Percentiles rank a stretch among this genome's conserved stretches.
Conservation (phyloP, 352 stramenopile species). For the Pythium folliculosum region DNA sequence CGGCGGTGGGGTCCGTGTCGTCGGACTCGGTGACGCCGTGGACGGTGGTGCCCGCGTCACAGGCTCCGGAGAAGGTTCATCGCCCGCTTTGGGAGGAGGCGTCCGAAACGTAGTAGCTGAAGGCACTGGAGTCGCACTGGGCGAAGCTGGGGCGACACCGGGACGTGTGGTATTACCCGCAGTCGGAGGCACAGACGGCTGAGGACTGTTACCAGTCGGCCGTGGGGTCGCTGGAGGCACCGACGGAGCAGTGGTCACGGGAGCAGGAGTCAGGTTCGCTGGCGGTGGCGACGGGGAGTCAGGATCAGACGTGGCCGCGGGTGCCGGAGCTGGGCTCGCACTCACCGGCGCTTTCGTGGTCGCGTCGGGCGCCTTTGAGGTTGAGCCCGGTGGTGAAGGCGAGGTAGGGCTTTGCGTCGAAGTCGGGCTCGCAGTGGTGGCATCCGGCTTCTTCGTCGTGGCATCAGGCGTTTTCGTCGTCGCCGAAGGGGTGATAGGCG, state of each 20-base stretch:
- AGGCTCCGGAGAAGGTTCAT: slow-evolving; percentile 6
- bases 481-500: not conserved
- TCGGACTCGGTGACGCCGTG: not conserved
- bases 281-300: slow-evolving; percentile 21
- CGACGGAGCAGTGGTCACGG: slow-evolving; percentile 1
- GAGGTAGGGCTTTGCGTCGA: not conserved
- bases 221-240: not conserved
- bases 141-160: too few species aligned
- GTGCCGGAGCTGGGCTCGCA: not conserved
- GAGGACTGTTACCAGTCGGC: not conserved
- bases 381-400: not conserved
- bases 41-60: slow-evolving; percentile 4
- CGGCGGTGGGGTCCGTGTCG: not conserved
- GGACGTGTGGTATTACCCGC: not conserved
- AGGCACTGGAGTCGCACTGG: not conserved
- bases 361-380: not conserved
- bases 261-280: not conserved
- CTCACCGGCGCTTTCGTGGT: not conserved
- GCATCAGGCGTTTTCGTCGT: not conserved
- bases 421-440: not conserved
- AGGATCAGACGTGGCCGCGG: not conserved
- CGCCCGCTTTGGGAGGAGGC: not conserved
- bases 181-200: not conserved
- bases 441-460: not conserved
- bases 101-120: slow-evolving; percentile 1